A percentile compares a stretch with the other conserved stretches of the same genome.
Evolutionary conservation across 2,329 filamentous ascomycete species (phyloP).

Genomic region (Trichoderma sp.): DNA sequence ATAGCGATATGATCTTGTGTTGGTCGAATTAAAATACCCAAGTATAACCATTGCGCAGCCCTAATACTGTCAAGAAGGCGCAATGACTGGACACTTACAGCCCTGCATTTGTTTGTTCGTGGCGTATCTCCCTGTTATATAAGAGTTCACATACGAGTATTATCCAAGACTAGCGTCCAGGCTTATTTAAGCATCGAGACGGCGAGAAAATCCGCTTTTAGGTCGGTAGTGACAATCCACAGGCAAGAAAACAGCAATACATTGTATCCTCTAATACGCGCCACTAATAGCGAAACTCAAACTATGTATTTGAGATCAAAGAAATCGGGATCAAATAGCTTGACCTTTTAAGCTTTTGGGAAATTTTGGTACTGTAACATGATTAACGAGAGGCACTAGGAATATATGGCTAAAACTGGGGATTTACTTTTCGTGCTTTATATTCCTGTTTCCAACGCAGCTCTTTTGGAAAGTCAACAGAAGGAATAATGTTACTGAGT

Average conservation of each 20-base stretch:
- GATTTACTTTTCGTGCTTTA: not conserved
- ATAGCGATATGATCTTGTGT: no score
- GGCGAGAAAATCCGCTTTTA: not conserved
- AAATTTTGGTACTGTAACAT: not conserved
- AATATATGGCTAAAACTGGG: not conserved
- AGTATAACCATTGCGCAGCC: not conserved
- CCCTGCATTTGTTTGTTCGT: not conserved
- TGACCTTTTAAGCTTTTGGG: not conserved
- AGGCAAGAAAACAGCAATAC: not conserved
- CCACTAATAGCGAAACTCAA: not conserved
- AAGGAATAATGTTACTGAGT: not conserved
- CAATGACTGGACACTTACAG: not conserved
- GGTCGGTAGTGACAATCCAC: not conserved
- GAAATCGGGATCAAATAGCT: no score
- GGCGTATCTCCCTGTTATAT: not conserved
- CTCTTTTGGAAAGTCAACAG: not conserved
- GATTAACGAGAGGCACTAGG: not conserved
- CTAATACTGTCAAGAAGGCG: not conserved
- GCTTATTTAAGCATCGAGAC: not conserved
- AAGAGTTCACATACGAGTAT: not conserved
- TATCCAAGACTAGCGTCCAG: not conserved
- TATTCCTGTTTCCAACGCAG: not conserved
- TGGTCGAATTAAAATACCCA: no score
- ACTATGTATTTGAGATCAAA: not conserved
- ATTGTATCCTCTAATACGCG: not conserved